phyloP scores from a whole-genome alignment of 345 rosid species.

The Hevea brasiliensis region DNA sequence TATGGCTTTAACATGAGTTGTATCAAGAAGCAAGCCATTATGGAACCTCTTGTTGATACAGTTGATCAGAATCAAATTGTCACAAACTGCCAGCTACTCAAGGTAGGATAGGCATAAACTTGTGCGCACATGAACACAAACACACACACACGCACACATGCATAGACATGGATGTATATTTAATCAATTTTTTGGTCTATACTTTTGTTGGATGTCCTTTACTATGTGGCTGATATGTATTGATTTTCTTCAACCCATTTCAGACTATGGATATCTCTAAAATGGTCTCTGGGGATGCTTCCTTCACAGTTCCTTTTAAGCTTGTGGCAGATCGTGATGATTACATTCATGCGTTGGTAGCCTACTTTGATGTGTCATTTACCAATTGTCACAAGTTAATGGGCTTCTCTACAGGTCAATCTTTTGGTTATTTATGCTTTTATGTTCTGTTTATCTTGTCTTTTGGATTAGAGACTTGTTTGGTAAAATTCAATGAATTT shows the following conservation, averaged over 20 bases:
- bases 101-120: constrained; percentile 44
- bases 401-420: constrained; percentile 94
- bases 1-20: constrained; percentile 98
- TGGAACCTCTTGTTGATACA: constrained; percentile 96
- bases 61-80: constrained; percentile 93
- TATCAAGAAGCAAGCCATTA: constrained; percentile 93
- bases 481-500: background rate
- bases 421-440: background rate
- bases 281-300: constrained; percentile 93
- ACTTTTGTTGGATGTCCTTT: background rate
- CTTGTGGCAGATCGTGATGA: constrained; percentile 95
- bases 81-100: constrained; percentile 73
- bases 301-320: constrained; percentile 91
- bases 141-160: background rate
- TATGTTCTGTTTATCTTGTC: background rate
- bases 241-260: constrained; percentile 9
- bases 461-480: background rate
- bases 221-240: constrained; percentile 16
- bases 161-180: background rate
- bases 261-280: constrained; percentile 98
- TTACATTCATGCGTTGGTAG: constrained; percentile 95
- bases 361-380: constrained; percentile 95
- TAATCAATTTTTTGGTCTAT: background rate
- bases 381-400: constrained; percentile 88
- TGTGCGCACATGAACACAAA: too few species aligned